Conservation (phyloP, 164 flowering plant genomes). For the Liquidambar formosana region DNA sequence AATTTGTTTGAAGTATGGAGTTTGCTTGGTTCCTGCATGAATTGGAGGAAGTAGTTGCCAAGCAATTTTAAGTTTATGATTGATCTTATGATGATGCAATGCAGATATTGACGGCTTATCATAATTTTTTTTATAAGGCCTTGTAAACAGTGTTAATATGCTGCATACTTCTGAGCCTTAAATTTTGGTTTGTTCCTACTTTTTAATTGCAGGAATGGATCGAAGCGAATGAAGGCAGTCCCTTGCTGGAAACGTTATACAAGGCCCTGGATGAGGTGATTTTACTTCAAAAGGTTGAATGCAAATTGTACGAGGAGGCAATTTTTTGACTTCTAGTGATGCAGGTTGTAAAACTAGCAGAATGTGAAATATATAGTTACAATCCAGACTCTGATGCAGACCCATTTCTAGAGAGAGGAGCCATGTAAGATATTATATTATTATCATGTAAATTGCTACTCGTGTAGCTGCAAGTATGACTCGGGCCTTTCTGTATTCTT, state of each 20-base stretch:
- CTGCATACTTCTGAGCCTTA: neutral
- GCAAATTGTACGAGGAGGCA: neutral
- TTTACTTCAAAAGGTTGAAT: neutral
- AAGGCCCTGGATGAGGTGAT: slow-evolving; percentile 90
- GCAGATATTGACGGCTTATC: neutral
- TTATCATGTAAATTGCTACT: neutral
- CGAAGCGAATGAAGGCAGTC: slow-evolving; percentile 50
- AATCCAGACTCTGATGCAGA: slow-evolving; percentile 80
- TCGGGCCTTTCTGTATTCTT: slow-evolving; percentile 6
- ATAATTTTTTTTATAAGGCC: neutral
- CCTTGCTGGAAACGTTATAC: slow-evolving; percentile 62
- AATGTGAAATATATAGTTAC: slow-evolving; percentile 90
- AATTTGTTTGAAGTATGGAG: no score
- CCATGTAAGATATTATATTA: slow-evolving; percentile 54
- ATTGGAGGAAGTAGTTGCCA: neutral
- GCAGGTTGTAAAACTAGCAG: slow-evolving; percentile 84
- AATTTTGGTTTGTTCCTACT: neutral
- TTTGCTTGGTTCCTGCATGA: neutral
- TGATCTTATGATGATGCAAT: no score
- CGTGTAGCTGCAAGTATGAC: slow-evolving; percentile 1
- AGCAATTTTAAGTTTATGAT: neutral
- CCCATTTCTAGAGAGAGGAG: slow-evolving; percentile 81
- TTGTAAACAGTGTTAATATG: neutral
- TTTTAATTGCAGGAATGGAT: slow-evolving; percentile 65
- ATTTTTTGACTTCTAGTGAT: slow-evolving; percentile 19